phyloP scores from a whole-genome alignment of 768 basidiomycete species.

The Xanthoconium purpureum region DNA sequence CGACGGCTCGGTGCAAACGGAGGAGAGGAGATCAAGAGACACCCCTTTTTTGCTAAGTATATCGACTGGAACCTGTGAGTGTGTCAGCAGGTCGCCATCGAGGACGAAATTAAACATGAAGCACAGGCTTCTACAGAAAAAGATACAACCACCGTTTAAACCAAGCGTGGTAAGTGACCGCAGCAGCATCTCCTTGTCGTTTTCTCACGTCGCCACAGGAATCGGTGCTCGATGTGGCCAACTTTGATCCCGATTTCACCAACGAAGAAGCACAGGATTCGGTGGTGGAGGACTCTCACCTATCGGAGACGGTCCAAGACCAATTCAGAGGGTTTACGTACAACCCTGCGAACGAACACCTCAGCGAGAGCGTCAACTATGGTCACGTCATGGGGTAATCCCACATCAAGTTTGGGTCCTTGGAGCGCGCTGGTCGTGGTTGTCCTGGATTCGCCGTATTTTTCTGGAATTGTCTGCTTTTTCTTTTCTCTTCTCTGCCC shows the following conservation, averaged over 20 bases:
- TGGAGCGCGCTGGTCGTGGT: slow-evolving; percentile 24
- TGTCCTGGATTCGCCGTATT: neutral
- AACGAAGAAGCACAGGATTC: slow-evolving; percentile 94
- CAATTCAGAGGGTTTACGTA: slow-evolving; percentile 92
- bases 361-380: slow-evolving; percentile 81
- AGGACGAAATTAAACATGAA: neutral
- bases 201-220: slow-evolving; percentile 46
- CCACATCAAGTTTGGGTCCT: neutral
- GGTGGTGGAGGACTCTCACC: slow-evolving; percentile 87
- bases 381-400: slow-evolving; percentile 33
- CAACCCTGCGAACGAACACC: slow-evolving; percentile 79
- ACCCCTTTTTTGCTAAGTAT: slow-evolving; percentile 92
- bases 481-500: neutral
- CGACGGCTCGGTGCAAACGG: slow-evolving; percentile 88
- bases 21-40: slow-evolving; percentile 93
- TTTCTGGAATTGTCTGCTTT: neutral
- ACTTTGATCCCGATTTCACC: slow-evolving; percentile 98
- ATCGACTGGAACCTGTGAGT: slow-evolving; percentile 84
- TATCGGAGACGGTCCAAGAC: slow-evolving; percentile 96
- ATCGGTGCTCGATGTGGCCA: slow-evolving; percentile 90
- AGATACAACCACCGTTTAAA: slow-evolving; percentile 97
- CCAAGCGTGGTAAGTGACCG: slow-evolving; percentile 76
- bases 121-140: slow-evolving; percentile 76
- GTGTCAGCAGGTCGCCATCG: neutral
- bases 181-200: neutral